Evolutionary conservation across 345 rosid genomes (phyloP).

Genomic region (Eucalyptus albens): DNA sequence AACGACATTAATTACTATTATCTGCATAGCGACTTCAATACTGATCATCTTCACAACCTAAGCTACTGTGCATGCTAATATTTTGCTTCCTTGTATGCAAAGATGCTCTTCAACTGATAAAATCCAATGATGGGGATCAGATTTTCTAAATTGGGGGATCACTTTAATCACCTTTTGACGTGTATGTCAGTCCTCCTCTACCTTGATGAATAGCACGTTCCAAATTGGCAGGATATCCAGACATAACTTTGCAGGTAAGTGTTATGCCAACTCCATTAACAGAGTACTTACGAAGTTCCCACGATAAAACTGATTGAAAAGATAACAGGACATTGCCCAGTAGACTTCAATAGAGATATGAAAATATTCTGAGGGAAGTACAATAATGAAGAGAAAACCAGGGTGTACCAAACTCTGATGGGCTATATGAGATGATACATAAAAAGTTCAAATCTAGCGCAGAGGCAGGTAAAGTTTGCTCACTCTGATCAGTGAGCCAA

Average conservation of each 20-base stretch:
- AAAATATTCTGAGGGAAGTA: background rate
- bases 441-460: background rate
- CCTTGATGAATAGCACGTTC: background rate
- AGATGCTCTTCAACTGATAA: background rate
- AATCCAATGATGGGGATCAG: background rate
- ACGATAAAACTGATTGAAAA: background rate
- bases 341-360: background rate
- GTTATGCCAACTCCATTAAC: background rate
- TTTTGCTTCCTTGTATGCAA: background rate
- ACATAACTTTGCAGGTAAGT: background rate
- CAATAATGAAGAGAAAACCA: background rate
- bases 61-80: background rate
- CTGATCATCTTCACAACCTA: background rate
- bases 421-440: background rate
- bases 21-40: background rate
- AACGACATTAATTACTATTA: background rate
- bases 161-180: background rate
- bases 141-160: background rate
- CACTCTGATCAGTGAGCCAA: background rate
- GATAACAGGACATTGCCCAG: background rate
- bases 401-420: background rate
- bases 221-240: background rate
- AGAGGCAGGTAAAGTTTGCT: background rate
- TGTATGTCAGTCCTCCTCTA: background rate
- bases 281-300: background rate